Evolutionary conservation across 148 eudicot species (phyloP), one percentile per base, ranked within the genome.

Genomic region (Dysphania ambrosioides): DNA sequence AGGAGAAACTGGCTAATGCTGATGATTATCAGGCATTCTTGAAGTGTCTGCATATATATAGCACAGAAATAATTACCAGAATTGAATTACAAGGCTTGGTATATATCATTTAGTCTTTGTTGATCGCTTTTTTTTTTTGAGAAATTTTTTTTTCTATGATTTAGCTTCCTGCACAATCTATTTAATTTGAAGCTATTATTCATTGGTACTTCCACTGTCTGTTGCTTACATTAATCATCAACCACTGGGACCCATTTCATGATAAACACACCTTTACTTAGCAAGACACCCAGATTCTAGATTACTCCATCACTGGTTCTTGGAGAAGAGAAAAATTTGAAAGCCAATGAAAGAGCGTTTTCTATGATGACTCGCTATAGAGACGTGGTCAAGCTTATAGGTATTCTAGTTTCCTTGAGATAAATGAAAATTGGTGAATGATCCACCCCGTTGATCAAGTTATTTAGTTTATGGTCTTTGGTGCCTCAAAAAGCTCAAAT

Each of bases 41-140:
- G 85, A 96, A 90, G 84, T 96, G 97, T 86, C 93, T 96, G 73
- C 90, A 96, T 76, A 96, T 92, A 72, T 95, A 92, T 83, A 95
- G 94, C 87, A 92, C 91, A 19, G 97, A 95, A 77, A 95, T 95
- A 78, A 95, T 96, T 60, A 86, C 94, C 72, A 85, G 93, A 85
- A 84, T 77, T 64, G 97, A 96, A 83, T 73, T 96, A 76, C 94
- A 92, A 71, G 77, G 91, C 78, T 82, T 96, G 94, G 99, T 96
- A 86, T 62, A 97, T 74, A 38, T 21, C 51, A 23, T 21, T 34
- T 40, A 40, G 68, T 70, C 58, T 49, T 69, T 68, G 44, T 26
- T 74, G 29, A 13, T 79, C n/a, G 40, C 35, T n/a, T n/a, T n/a
- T n/a, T n/a, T n/a, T n/a, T n/a, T n/a, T n/a, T n/a, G n/a, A 64